phyloP scores from a whole-genome alignment of 257 asterid species.

The Solanum arcanum region DNA sequence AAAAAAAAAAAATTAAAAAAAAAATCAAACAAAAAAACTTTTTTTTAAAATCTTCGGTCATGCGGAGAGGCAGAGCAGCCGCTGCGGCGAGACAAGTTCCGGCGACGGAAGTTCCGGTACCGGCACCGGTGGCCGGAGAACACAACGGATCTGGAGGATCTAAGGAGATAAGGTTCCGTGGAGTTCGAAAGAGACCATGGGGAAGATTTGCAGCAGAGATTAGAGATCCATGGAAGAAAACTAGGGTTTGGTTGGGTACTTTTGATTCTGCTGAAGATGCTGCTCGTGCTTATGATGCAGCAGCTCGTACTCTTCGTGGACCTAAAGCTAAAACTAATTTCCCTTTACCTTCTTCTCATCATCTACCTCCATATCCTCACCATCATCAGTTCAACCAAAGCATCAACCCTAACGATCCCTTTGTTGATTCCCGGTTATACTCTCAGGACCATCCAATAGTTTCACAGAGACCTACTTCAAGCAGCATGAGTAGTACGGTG shows the following conservation, averaged over 20 bases:
- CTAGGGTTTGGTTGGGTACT: conserved; percentile 73
- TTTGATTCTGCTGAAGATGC: conserved; percentile 76
- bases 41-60: conserved; percentile 2
- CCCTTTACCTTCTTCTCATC: conserved; percentile 17
- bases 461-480: conserved; percentile 48
- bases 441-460: conserved; percentile 33
- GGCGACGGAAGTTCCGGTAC: conserved; percentile 1
- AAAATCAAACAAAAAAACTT: no score
- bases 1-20: neutral
- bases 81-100: neutral
- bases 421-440: conserved; percentile 23
- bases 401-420: conserved; percentile 11
- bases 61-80: conserved; percentile 50
- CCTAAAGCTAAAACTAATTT: conserved; percentile 62
- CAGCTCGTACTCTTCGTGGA: conserved; percentile 58
- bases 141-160: conserved; percentile 46
- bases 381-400: conserved; percentile 6
- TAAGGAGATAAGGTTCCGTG: conserved; percentile 51
- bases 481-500: conserved; percentile 71
- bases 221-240: conserved; percentile 66
- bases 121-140: conserved; percentile 16
- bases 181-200: conserved; percentile 74
- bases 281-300: conserved; percentile 64
- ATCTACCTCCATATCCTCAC: neutral
- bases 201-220: conserved; percentile 73